Base-by-base conservation (phyloP, 2,329 filamentous ascomycete genomes). In the Xylariaceae sp. region DNA sequence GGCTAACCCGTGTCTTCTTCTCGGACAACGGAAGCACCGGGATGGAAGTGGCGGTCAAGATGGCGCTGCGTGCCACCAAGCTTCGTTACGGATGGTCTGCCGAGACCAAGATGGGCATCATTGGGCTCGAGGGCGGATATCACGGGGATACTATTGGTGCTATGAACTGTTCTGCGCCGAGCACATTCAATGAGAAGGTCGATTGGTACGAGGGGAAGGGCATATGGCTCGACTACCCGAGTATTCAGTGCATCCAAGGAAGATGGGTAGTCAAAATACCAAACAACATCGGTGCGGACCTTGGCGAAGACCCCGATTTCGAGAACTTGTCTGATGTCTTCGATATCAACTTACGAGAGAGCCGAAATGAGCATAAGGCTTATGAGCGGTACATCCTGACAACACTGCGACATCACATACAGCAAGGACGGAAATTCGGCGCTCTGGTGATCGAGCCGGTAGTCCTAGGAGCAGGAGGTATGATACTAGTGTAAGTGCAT, bases 61-160 rank as follows among this genome's bases (percentile, higher is more conserved):
- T 95, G 90, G 89, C 80, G 0, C 73, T 95, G 0, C 79, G 88
- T 5, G 89, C 89, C 0, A 73, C 88, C 0, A 79, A 82, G 42
- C 70, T 79, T 39, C 76, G 87, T 9, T 91, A 91, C 57, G 80
- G 77, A 10, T 90, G 86, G 85, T 73, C 77, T 38, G 72, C 78
- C 0, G 74, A 73, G 13, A 72, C 78, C 1, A 78, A 83, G 45
- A 75, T 92, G 11, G 82, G 82, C 3, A 81, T 94, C 2, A 66
- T 95, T 3, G 90, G 90, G 0, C 72, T 95, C 10, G 88, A 86
- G 64, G 89, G 89, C 0, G 88, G 87, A 59, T 95, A 95, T 62
- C 90, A 95, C 61, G 90, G 90, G 1, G 90, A 95, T 63, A 95
- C 90, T 0, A 91, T 95, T 43, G 90, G 90, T 0, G 89, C 88